These are phyloP conservation scores for Cornus kousa DNA, from an alignment of 148 eudicot species.

Conservation along the genomic window DNA sequence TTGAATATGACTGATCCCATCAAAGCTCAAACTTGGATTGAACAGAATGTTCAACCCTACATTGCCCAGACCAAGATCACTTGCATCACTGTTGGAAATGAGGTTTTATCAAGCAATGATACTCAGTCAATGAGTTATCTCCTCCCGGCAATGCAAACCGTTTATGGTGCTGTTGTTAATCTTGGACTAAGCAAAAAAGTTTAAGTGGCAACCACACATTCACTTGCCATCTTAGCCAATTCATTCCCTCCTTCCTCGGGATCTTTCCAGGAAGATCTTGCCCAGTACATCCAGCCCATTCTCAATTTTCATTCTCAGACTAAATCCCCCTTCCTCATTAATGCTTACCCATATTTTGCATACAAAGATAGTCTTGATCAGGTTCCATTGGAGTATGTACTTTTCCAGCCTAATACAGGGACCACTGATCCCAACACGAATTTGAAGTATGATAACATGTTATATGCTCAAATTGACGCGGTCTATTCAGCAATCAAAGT, in stretches of 20 bases:
- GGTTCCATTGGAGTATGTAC: constrained; percentile 54
- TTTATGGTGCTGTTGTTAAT: constrained; percentile 43
- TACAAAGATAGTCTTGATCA: constrained; percentile 58
- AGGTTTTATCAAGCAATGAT: constrained; percentile 50
- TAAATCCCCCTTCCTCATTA: constrained; percentile 69
- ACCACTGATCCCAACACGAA: constrained; percentile 49
- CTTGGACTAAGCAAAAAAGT: constrained; percentile 57
- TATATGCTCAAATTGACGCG: constrained; percentile 89
- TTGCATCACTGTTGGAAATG: constrained; percentile 76
- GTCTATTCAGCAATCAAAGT: constrained; percentile 68
- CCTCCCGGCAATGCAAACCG: constrained; percentile 72
- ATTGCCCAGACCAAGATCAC: constrained; percentile 58
- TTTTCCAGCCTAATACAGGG: constrained; percentile 67
- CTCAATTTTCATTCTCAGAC: constrained; percentile 54
- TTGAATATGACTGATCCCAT: constrained; percentile 40
- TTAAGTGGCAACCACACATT: constrained; percentile 72
- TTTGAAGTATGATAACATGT: constrained; percentile 81
- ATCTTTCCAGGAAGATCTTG: constrained; percentile 49
- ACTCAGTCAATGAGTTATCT: constrained; percentile 41
- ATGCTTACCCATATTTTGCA: constrained; percentile 84
- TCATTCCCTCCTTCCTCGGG: constrained; percentile 91
- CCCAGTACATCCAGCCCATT: constrained; percentile 58
- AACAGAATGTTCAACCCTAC: constrained; percentile 59
- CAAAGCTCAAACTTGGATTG: constrained; percentile 67
- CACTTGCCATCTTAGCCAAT: constrained; percentile 49